phyloP scores from a whole-genome alignment of 106 monocot species.

The Dioscorea alata region DNA sequence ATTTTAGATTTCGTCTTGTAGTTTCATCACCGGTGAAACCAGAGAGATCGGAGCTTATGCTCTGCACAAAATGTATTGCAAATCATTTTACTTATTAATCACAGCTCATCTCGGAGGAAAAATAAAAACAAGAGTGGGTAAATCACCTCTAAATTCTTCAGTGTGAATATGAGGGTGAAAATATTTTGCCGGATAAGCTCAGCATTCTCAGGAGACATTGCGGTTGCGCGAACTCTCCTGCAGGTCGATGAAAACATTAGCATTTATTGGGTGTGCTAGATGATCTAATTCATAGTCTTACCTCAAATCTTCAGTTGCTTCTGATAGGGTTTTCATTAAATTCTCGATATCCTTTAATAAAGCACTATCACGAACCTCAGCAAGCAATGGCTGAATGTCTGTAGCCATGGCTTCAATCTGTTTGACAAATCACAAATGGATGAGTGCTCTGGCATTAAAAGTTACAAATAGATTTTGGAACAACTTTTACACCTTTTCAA shows the following conservation, averaged over 20 bases:
- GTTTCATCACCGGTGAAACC: slow-evolving; percentile 37
- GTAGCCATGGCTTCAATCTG: slow-evolving; percentile 84
- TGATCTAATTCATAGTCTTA: not conserved
- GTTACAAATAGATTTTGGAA: not conserved
- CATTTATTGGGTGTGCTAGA: not conserved
- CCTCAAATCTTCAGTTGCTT: slow-evolving; percentile 85
- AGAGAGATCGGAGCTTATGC: slow-evolving; percentile 34
- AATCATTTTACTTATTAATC: not conserved
- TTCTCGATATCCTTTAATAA: slow-evolving; percentile 78
- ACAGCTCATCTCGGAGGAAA: not conserved
- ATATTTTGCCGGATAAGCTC: slow-evolving; percentile 23
- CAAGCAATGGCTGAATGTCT: slow-evolving; percentile 82
- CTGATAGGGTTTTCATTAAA: slow-evolving; percentile 74
- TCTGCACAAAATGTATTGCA: slow-evolving; percentile 5
- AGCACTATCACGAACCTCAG: slow-evolving; percentile 64
- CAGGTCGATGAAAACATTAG: not conserved
- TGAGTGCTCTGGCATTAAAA: not conserved
- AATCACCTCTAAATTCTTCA: slow-evolving; percentile 43
- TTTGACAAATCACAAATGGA: slow-evolving; percentile 3
- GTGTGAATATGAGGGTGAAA: slow-evolving; percentile 19
- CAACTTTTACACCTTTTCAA: slow-evolving; percentile 54
- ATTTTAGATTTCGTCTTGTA: slow-evolving; percentile 28
- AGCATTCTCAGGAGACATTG: slow-evolving; percentile 17
- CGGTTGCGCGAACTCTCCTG: slow-evolving; percentile 24
- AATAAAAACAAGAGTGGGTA: not conserved